These are phyloP conservation scores for Solanum paucissectum DNA, from an alignment of 257 asterid species.

Conservation along the genomic window DNA sequence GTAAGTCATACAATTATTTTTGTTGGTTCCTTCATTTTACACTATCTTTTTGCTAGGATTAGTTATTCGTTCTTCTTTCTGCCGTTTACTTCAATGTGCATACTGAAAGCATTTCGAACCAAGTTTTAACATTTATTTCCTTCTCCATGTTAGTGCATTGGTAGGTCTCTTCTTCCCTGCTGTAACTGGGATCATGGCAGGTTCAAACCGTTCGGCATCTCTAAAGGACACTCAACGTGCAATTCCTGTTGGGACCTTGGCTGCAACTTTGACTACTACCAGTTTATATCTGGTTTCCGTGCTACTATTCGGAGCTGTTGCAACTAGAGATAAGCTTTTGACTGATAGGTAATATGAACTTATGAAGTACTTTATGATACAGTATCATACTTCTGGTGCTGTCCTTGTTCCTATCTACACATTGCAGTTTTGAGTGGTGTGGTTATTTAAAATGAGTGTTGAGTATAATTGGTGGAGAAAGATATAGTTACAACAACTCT, in stretches of 20 bases:
- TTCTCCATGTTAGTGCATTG: constrained; percentile 70
- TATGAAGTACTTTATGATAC: neutral
- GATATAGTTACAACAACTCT: neutral
- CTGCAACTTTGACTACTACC: constrained; percentile 81
- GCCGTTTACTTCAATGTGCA: neutral
- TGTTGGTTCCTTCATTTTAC: neutral
- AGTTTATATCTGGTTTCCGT: constrained; percentile 66
- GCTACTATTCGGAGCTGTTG: constrained; percentile 86
- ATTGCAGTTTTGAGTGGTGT: neutral
- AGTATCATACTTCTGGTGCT: neutral
- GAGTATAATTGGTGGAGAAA: neutral
- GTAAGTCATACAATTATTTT: constrained; percentile 17
- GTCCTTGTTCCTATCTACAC: neutral
- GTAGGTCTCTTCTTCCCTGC: constrained; percentile 99
- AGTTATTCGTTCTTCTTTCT: neutral
- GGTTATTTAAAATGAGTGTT: neutral
- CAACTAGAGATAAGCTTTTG: constrained; percentile 91
- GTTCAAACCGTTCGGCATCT: constrained; percentile 98
- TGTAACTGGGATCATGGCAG: constrained; percentile 99
- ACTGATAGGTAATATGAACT: constrained; percentile 67
- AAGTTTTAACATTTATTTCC: neutral
- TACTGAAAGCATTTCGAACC: neutral
- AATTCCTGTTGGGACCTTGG: constrained; percentile 90
- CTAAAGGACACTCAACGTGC: constrained; percentile 97
- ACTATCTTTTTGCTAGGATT: neutral